Evolutionary conservation across 2,329 filamentous ascomycete genomes (phyloP).

Genomic region (Aspergillus quadrilineatus): DNA sequence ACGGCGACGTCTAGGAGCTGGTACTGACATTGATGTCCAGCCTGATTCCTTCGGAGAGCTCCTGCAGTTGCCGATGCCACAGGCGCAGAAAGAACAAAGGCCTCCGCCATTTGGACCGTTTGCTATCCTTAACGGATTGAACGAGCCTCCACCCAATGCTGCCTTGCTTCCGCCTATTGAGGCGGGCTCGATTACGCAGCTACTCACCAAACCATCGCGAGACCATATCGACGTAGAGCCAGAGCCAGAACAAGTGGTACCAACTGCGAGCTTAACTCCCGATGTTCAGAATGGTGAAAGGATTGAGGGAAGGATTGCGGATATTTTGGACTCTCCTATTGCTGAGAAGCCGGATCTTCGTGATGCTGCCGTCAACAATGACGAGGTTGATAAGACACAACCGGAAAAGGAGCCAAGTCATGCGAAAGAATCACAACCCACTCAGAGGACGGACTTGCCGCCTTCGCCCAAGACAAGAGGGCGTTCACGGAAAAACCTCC

Average conservation of each 20-base stretch:
- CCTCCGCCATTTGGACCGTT: conserved; percentile 46
- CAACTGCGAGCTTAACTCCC: conserved; percentile 18
- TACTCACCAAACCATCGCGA: conserved; percentile 37
- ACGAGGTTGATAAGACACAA: conserved; percentile 1
- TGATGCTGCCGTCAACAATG: conserved; percentile 15
- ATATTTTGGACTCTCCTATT: conserved; percentile 33
- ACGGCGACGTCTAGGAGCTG: conserved; percentile 37
- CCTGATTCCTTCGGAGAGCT: conserved; percentile 45
- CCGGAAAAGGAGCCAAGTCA: conserved; percentile 12
- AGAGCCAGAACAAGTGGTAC: conserved; percentile 22
- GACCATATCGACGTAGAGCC: conserved; percentile 27
- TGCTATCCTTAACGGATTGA: conserved; percentile 58
- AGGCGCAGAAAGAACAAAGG: conserved; percentile 47
- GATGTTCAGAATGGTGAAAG: conserved; percentile 30
- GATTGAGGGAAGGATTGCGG: conserved; percentile 36
- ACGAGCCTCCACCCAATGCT: conserved; percentile 63
- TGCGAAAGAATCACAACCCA: conserved; percentile 4
- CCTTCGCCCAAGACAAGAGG: conserved; percentile 35
- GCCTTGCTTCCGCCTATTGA: conserved; percentile 62
- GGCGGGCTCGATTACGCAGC: conserved; percentile 44
- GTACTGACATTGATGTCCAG: conserved; percentile 30
- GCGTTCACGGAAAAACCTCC: conserved; percentile 50
- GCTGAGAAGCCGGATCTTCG: conserved; percentile 22
- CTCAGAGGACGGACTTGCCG: conserved; percentile 22
- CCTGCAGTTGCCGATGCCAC: conserved; percentile 49